Evolutionary conservation across 768 basidiomycete species (phyloP), one percentile per base, ranked within the genome.

Genomic region (Mrakia gelida): DNA sequence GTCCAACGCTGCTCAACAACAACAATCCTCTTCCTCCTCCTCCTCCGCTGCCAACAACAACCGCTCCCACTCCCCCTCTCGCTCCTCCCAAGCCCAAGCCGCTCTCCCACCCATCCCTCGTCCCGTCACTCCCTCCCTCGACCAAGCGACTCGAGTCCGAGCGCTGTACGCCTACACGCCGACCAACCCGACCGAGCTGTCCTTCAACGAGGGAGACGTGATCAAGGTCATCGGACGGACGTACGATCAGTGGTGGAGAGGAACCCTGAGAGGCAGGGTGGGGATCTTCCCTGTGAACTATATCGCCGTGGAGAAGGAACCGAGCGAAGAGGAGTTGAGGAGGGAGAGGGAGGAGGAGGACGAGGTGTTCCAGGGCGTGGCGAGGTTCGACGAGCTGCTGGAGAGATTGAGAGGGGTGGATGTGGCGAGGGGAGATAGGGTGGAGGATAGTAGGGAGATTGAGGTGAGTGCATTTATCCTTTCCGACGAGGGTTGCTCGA

Each of bases 201-300:
- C 91, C 1, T 96, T 98, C 82, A 91, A 93, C 72, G 92, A 91
- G 80, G 96, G 95, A 2, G 95, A 97, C 80, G 87, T 96, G 67
- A 94, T 98, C 86, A 94, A 94, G 82, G 95, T 98, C 21, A 90
- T 98, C 32, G 94, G 97, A 83, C 89, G 94, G 34, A 92, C 91
- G 32, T 96, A 96, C 84, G 92, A 93, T 81, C 94, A 97, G 83
- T 98, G 96, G 96, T 98, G 95, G 94, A 86, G 93, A 32, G 96
- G 96, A 0, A 94, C 97, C 81, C 84, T 95, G 65, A 92, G 90
- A 82, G 95, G 93, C 0, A 86, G 92, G 77, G 94, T 94, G 3
- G 94, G 94, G 63, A 98, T 98, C 68, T 98, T 98, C 84, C 96
- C 96, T 0, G 93, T 96, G 28, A 97, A 96, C 84, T 97, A 98